Evolutionary conservation across 306 rosid species (phyloP), one percentile per base, ranked within the genome.

Genomic region (Rubus parviflorus): DNA sequence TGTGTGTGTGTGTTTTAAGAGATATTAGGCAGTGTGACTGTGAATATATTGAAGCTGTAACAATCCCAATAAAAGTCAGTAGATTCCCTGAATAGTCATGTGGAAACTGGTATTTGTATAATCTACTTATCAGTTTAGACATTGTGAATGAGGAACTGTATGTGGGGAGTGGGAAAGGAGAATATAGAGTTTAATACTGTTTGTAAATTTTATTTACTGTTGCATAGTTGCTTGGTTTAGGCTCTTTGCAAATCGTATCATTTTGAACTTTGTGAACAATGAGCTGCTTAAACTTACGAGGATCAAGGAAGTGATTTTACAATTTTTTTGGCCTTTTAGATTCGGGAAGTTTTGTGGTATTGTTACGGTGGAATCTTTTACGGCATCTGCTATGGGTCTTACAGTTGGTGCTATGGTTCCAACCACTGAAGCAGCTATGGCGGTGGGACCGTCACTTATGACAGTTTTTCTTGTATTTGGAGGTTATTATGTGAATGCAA

Each of bases 351-450:
- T 95, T 82, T 95, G 98, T 85, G 96, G 97, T 76, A 88, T 92
- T 41, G 87, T 94, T 68, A 94, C 93, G 2, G 64, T 84, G 57
- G 98, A 94, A 86, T 94, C 95, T 79, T 90, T 94, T 86, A 89
- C 98, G 69, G 97, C 98, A 51, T 92, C 98, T 72, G 97, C 98
- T 8, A 92, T 94, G 98, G 98, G 97, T 77, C 97, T 94, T 56
- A 87, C 97, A 16, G 97, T 94, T 77, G 98, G 97, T 81, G 97
- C 98, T 49, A 89, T 92, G 97, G 98, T 88, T 85, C 95, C 98
- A 74, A 92, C 87, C 73, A 89, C 95, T 58, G 97, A 94, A 89
- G 97, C 98, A 72, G 97, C 97, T 65, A 86, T 94, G 95, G 97
- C 93, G 23, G 97, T 95, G 75, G 98, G 97, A 20, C 98, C 97